Conservation (phyloP, 345 rosid genomes). For the Turritis glabra region DNA sequence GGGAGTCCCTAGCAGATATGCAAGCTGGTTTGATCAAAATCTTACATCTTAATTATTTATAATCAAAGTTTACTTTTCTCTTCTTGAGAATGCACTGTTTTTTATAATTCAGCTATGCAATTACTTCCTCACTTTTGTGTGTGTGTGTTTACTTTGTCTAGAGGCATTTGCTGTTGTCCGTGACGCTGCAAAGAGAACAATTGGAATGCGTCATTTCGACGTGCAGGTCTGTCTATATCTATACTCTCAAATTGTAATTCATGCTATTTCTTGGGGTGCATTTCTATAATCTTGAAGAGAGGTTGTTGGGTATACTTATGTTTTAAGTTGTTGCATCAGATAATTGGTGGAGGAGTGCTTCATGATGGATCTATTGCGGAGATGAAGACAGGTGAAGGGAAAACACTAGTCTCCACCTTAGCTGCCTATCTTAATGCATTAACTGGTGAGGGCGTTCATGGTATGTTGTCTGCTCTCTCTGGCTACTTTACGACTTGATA, state of each 20-base stretch:
- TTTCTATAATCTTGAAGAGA: constrained; percentile 16
- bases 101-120: constrained; percentile 1
- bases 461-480: constrained; percentile 47
- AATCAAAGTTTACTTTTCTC: neutral
- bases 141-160: constrained; percentile 28
- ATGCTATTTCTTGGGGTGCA: neutral
- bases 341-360: constrained; percentile 97
- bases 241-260: neutral
- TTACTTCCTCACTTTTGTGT: constrained; percentile 8
- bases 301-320: constrained; percentile 20
- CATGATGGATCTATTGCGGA: constrained; percentile 97
- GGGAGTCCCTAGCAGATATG: constrained; percentile 75
- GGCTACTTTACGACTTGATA: neutral
- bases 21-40: constrained; percentile 66
- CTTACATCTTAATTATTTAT: neutral
- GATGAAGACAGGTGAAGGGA: constrained; percentile 99
- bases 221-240: constrained; percentile 67
- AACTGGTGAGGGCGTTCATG: constrained; percentile 93
- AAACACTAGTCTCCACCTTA: constrained; percentile 93
- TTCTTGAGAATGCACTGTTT: neutral
- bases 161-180: constrained; percentile 97
- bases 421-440: constrained; percentile 96
- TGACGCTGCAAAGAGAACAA: constrained; percentile 93
- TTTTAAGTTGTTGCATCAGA: constrained; percentile 46
- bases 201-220: constrained; percentile 99